Base-by-base conservation (phyloP, 352 stramenopile species). In the Globisporangium radiosum region DNA sequence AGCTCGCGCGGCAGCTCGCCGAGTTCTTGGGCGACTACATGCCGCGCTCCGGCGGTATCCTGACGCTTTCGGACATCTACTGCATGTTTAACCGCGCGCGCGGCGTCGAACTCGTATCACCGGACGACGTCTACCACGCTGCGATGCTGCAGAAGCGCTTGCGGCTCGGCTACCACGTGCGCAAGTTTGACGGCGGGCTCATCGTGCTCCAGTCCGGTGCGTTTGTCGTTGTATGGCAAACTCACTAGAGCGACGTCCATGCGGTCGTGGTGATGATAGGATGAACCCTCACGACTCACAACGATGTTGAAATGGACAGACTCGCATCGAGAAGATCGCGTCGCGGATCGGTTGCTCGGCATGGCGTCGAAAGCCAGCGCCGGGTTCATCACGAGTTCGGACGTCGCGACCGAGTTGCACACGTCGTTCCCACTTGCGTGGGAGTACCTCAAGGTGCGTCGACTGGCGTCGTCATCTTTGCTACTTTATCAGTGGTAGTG, bases 21-120 rank as follows among this genome's bases (percentile, higher is more conserved):
- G 88, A 96, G 67, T 97, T 96, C 60, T 64, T 97, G 8, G 66
- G 70, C 19, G 65, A 73, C 7, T 72, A 82, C 48, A 92, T 99
- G 65, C 80, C 90, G 5, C 76, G 75, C 51, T 88, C 96, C 63
- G 94, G 93, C 43, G 96, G 97, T 11, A 97, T 99, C 68, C 97
- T 99, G 84, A 98, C 96, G 25, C 75, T 99, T 6, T 98, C 96
- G 33, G 97, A 99, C 81, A 94, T 99, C 50, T 99, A 98, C 73
- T 99, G 95, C 68, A 88, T 99, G 60, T 99, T 98, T 62, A 99
- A 99, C 79, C 87, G 96, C 59, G 96, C 97, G 33, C 85, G 97
- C 5, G 97, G 96, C 5, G 97, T 98, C 3, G 97, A 98, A 65
- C 75, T 99, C 45, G 90, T 99, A 52, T 99, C 96, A 36, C 97